These are phyloP conservation scores for Leptographium galeiforme DNA, from an alignment of 2,329 filamentous ascomycete species.

Conservation along the genomic window DNA sequence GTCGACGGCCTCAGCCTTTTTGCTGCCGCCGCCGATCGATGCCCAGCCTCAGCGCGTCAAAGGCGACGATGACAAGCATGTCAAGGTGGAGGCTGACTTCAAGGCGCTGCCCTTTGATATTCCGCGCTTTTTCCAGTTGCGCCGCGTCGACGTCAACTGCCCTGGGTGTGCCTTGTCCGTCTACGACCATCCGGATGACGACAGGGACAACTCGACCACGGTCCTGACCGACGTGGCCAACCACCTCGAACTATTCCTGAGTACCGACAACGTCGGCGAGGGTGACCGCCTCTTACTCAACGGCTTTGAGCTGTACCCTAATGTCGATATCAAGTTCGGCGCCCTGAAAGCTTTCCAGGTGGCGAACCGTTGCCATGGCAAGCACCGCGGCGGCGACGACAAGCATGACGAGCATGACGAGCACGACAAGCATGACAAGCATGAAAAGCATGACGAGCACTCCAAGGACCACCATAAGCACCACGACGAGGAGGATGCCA, in stretches of 20 bases:
- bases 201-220: slow-evolving; percentile 13
- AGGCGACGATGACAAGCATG: slow-evolving; percentile 3
- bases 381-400: slow-evolving; percentile 16
- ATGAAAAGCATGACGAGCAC: not conserved
- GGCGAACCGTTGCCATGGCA: slow-evolving; percentile 17
- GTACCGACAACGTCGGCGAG: slow-evolving; percentile 30
- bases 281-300: slow-evolving; percentile 41
- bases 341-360: slow-evolving; percentile 32
- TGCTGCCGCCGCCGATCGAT: slow-evolving; percentile 37
- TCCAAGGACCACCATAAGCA: slow-evolving; percentile 7
- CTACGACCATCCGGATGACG: not conserved
- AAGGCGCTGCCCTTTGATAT: not conserved
- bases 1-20: slow-evolving; percentile 29
- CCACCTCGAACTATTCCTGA: slow-evolving; percentile 40
- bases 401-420: slow-evolving; percentile 8
- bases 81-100: too few species aligned
- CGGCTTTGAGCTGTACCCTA: slow-evolving; percentile 45
- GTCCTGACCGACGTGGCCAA: slow-evolving; percentile 16
- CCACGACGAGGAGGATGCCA: slow-evolving; percentile 12
- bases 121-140: too few species aligned
- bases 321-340: slow-evolving; percentile 30
- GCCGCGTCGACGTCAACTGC: too few species aligned
- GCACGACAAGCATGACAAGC: not conserved
- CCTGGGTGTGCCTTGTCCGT: slow-evolving; percentile 31
- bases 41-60: slow-evolving; percentile 18